Conservation (phyloP, 352 stramenopile genomes). For the Phytophthora chlamydospora region DNA sequence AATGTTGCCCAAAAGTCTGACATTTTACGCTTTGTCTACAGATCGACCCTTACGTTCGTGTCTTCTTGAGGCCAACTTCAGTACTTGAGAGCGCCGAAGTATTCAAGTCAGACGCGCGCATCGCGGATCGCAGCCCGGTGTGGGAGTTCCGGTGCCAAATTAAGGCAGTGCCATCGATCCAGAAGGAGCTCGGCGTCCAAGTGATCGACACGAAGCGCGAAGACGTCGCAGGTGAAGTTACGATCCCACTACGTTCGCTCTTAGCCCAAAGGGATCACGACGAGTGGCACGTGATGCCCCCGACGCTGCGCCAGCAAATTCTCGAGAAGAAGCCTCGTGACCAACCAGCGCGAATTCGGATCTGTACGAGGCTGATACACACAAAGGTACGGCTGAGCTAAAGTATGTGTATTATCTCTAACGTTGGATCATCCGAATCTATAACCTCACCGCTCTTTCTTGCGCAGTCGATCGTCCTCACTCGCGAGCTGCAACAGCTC, state of each 20-base stretch:
- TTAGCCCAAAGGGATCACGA: constrained; percentile 69
- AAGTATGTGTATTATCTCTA: constrained; percentile 15
- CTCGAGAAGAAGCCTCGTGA: constrained; percentile 47
- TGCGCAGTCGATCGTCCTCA: constrained; percentile 57
- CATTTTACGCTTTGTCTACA: constrained; percentile 18
- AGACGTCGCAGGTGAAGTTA: constrained; percentile 57
- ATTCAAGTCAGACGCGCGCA: constrained; percentile 43
- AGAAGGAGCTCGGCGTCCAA: constrained; percentile 53
- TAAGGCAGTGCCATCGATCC: constrained; percentile 41
- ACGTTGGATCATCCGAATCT: neutral
- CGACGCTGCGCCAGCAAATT: constrained; percentile 66
- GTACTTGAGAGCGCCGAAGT: constrained; percentile 7
- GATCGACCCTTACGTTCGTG: constrained; percentile 63
- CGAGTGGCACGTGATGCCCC: constrained; percentile 60
- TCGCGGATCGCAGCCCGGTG: constrained; percentile 51
- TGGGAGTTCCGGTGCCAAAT: constrained; percentile 50
- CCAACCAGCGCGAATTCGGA: constrained; percentile 45
- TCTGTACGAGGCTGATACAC: constrained; percentile 53
- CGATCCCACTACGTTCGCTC: constrained; percentile 50
- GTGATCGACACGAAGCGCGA: constrained; percentile 53
- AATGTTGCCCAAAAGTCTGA: neutral
- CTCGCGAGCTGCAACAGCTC: constrained; percentile 53
- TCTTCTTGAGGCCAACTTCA: constrained; percentile 39
- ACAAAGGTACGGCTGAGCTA: constrained; percentile 48
- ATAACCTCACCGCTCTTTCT: constrained; percentile 7